Base-by-base conservation (phyloP, 495 filamentous ascomycete species). In the Talaromyces nanjingensis region DNA sequence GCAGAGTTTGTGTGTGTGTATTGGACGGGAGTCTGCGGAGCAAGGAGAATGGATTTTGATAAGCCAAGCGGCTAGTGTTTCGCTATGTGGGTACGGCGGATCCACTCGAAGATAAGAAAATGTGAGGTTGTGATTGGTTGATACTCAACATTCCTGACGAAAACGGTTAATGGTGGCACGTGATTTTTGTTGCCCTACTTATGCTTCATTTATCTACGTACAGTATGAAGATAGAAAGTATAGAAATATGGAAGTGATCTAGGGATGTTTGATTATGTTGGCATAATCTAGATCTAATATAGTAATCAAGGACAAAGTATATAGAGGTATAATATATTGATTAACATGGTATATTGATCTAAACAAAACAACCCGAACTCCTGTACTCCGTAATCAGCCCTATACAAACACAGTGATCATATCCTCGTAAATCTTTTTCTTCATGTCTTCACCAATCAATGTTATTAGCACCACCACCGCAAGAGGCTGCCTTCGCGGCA, bases 381-480 rank as follows among this genome's bases (percentile, higher is more conserved):
- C 54, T 37, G 31, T 31, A 31, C 29, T 31, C 6, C 29, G 29
- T 9, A 31, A 29, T 4, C 54, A 57, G 14, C 12, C 37, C 24
- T 22, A 39, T 42, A 22, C 6, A 42, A 11, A 60, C 16, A 45
- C 34, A 42, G 37, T 42, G 24, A 47, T 24, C 18, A 42, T 42
- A 9, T 42, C 22, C 14, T 42, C 11, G 34, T 37, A 49, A 42
- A 45, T 65, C 7, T 49, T 53, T 52, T 11, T 37, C 7, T 18
- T 53, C 12, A 61, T 42, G 11, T 47, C 52, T 63, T 70, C 77
- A 93, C 90, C 90, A 93, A 65, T 92, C 90, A 69, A 90, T 86
- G 20, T 82, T 80, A 18, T 77, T 76, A 45, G 75, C 71, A 54
- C 45, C 47, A 22, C 56, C 31, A 68, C 79, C 77, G 22, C 74